Evolutionary conservation across 2,329 filamentous ascomycete genomes (phyloP).

Genomic region (Trichoderma sp.): DNA sequence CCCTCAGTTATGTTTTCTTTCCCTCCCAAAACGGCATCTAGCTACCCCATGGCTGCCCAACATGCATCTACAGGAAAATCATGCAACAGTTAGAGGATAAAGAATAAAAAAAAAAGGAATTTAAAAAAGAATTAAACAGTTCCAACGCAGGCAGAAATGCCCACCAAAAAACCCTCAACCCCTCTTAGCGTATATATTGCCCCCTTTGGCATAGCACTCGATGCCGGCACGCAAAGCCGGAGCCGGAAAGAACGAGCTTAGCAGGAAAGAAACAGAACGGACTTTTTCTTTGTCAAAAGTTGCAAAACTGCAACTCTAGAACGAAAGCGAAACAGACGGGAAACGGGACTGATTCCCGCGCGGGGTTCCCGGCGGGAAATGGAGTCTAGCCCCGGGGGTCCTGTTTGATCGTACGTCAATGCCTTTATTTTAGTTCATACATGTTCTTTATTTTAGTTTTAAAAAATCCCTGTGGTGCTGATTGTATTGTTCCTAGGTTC

Average conservation of each 20-base stretch:
- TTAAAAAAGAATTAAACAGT: neutral
- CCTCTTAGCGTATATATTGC: neutral
- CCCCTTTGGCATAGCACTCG: neutral
- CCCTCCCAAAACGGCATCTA: neutral
- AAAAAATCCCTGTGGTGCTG: neutral
- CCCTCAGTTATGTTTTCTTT: neutral
- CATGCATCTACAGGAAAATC: neutral
- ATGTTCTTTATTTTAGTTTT: neutral
- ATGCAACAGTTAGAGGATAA: neutral
- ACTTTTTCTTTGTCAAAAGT: neutral
- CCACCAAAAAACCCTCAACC: neutral
- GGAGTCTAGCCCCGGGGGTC: neutral
- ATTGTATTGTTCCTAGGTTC: neutral
- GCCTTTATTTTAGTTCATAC: too few relatives aligned
- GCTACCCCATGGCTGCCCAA: constrained; percentile 1
- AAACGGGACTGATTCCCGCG: neutral
- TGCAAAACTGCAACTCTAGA: neutral
- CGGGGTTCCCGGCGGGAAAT: neutral
- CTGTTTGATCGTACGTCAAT: too few relatives aligned
- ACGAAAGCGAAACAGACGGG: neutral
- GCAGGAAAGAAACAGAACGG: neutral
- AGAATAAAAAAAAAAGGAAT: neutral
- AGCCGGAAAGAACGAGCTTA: neutral
- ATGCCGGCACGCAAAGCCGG: neutral
- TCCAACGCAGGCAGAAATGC: neutral